These are phyloP conservation scores for Kalanchoe fedtschenkoi DNA, from an alignment of 164 flowering plant species.

Conservation along the genomic window DNA sequence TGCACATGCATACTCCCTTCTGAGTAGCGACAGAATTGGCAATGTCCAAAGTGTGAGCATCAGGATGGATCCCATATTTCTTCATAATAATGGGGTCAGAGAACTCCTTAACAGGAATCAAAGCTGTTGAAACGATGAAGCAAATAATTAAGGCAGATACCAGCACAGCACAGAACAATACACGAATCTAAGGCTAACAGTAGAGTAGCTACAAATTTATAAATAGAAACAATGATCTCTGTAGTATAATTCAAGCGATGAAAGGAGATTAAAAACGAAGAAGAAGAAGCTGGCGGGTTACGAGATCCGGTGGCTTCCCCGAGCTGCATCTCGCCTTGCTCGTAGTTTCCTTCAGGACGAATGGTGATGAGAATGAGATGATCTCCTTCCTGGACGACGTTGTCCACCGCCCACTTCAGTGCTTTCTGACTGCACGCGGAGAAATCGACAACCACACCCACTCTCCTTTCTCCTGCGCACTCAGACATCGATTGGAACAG, in stretches of 20 bases:
- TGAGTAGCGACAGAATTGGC: no score
- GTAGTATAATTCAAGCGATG: no score
- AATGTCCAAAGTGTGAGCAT: no score
- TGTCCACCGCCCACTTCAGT: slow-evolving; percentile 68
- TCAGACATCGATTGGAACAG: no score
- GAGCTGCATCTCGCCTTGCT: slow-evolving; percentile 78
- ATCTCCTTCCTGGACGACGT: slow-evolving; percentile 61
- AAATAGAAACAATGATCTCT: no score
- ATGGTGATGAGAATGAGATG: slow-evolving; percentile 59
- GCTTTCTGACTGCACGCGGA: slow-evolving; percentile 74
- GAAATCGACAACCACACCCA: slow-evolving; percentile 90
- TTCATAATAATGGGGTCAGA: no score
- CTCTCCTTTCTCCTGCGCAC: slow-evolving; percentile 44
- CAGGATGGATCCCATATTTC: no score
- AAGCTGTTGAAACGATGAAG: not conserved
- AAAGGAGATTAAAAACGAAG: not conserved
- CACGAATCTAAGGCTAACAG: no score
- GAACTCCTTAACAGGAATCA: no score
- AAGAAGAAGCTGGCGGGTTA: slow-evolving; percentile 22
- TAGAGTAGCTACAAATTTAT: no score
- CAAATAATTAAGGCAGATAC: not conserved
- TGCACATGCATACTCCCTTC: no score
- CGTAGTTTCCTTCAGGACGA: slow-evolving; percentile 41
- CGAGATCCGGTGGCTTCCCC: slow-evolving; percentile 93
- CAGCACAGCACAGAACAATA: not conserved